phyloP scores from a whole-genome alignment of 305 asterid species.

The Euphrasia arctica region DNA sequence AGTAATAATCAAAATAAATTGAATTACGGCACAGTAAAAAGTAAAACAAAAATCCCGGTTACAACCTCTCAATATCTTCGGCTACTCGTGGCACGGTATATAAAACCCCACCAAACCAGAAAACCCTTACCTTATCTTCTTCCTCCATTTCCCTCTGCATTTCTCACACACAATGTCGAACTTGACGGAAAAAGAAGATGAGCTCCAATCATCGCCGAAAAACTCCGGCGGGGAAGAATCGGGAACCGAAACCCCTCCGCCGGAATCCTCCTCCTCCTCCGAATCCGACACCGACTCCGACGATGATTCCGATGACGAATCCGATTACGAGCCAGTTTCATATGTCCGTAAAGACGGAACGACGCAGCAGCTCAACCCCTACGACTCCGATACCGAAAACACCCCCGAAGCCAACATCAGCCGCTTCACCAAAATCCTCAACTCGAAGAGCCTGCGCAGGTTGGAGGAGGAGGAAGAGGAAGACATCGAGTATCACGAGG shows the following conservation, averaged over 20 bases:
- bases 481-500: conserved; percentile 32
- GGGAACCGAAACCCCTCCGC: conserved; percentile 24
- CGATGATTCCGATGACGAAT: conserved; percentile 31
- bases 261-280: conserved; percentile 6
- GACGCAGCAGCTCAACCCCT: conserved; percentile 8
- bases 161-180: conserved; percentile 14
- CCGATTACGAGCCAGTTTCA: conserved; percentile 30
- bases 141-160: neutral
- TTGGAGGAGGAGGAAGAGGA: conserved; percentile 44
- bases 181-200: conserved; percentile 19
- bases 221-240: conserved; percentile 21
- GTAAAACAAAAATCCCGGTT: neutral
- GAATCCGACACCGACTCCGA: conserved; percentile 29
- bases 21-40: no score
- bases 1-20: no score
- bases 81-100: neutral
- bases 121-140: conserved; percentile 38
- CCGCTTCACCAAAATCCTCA: conserved; percentile 36
- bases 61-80: neutral
- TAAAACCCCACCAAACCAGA: neutral
- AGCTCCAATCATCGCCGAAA: conserved; percentile 13
- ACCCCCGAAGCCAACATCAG: conserved; percentile 50
- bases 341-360: conserved; percentile 40
- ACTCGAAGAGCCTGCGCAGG: conserved; percentile 39
- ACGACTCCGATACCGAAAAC: conserved; percentile 37